These are phyloP conservation scores for Tolypocladium cylindrosporum DNA, from an alignment of 2,329 filamentous ascomycete species.

Conservation along the genomic window DNA sequence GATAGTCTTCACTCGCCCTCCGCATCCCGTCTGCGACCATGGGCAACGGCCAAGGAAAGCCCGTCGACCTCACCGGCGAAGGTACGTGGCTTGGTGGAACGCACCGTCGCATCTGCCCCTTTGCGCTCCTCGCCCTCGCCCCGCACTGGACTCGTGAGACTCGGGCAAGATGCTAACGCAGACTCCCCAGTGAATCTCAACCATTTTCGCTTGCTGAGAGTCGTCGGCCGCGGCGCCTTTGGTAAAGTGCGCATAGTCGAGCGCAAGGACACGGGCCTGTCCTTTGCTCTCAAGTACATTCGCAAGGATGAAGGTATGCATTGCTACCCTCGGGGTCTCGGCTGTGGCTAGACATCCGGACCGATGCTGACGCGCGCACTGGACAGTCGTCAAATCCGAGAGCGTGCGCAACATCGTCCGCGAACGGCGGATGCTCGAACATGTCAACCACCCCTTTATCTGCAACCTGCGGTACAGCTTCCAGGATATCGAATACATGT, in stretches of 20 bases:
- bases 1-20: constrained; percentile 14
- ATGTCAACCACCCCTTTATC: constrained; percentile 94
- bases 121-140: too few relatives aligned
- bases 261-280: constrained; percentile 86
- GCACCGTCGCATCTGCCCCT: too few relatives aligned
- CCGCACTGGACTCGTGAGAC: neutral
- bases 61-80: constrained; percentile 85
- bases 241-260: constrained; percentile 98
- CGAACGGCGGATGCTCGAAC: constrained; percentile 94
- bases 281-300: constrained; percentile 96
- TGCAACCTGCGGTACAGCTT: constrained; percentile 99
- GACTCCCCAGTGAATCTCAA: constrained; percentile 72
- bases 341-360: neutral
- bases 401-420: constrained; percentile 97
- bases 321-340: neutral
- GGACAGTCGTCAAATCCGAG: constrained; percentile 83
- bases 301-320: constrained; percentile 91
- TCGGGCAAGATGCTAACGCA: constrained; percentile 1
- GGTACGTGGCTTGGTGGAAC: constrained; percentile 39
- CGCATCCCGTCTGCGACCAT: constrained; percentile 49
- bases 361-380: constrained; percentile 8
- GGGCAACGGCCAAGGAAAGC: constrained; percentile 94
- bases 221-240: constrained; percentile 96
- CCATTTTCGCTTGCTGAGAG: constrained; percentile 88
- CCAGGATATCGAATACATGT: constrained; percentile 98